These are phyloP conservation scores for Boletus rubescentipes DNA, from an alignment of 768 basidiomycete genomes.

Conservation along the genomic window DNA sequence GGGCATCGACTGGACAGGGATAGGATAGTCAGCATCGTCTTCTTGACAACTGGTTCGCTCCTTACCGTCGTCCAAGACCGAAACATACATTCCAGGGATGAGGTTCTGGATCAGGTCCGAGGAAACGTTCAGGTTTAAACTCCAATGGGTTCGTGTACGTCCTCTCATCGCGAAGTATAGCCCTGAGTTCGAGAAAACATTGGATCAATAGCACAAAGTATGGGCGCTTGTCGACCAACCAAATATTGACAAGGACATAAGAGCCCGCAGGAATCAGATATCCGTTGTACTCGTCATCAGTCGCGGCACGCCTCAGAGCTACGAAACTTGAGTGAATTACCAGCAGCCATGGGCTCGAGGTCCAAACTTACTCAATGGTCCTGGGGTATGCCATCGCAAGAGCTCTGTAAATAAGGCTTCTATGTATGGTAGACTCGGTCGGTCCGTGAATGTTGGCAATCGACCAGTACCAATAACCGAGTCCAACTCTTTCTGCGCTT, in stretches of 20 bases:
- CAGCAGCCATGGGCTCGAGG: neutral
- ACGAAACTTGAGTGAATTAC: neutral
- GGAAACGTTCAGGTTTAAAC: slow-evolving; percentile 25
- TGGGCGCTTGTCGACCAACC: neutral
- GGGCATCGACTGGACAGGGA: slow-evolving; percentile 9
- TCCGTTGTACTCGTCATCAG: slow-evolving; percentile 15
- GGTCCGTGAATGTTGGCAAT: slow-evolving; percentile 25
- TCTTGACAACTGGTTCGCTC: accelerated
- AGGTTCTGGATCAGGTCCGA: slow-evolving; percentile 16
- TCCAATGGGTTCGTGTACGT: slow-evolving; percentile 16
- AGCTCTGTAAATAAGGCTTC: slow-evolving; percentile 20
- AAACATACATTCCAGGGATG: slow-evolving; percentile 14
- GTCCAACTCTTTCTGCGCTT: slow-evolving; percentile 27
- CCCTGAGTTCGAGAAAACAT: slow-evolving; percentile 4
- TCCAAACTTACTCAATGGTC: slow-evolving; percentile 2
- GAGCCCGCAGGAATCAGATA: slow-evolving; percentile 20
- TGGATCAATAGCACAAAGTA: no score
- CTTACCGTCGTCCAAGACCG: slow-evolving; percentile 22
- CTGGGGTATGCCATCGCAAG: slow-evolving; percentile 16
- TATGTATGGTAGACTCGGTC: slow-evolving; percentile 4
- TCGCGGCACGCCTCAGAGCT: slow-evolving; percentile 7
- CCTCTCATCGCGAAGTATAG: slow-evolving; percentile 11
- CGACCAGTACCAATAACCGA: slow-evolving; percentile 20
- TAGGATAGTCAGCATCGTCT: neutral
- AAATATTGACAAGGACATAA: slow-evolving; percentile 15